Percentiles rank a stretch among this genome's conserved stretches.
These are phyloP conservation scores for Thinopyrum elongatum DNA, from an alignment of 176 grass and related monocot genomes.

Conservation along the genomic window DNA sequence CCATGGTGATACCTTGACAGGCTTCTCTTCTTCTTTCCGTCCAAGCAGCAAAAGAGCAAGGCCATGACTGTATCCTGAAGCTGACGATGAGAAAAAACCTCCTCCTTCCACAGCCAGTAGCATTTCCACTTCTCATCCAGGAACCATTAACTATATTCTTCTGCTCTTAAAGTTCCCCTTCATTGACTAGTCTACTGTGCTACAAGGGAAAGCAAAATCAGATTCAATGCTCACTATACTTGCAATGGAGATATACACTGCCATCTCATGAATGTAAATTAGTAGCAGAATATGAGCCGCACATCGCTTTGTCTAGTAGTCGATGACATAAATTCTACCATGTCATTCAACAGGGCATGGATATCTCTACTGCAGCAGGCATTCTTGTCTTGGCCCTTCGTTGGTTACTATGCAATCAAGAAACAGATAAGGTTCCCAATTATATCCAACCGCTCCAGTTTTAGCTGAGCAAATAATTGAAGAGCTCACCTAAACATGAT, in stretches of 20 bases:
- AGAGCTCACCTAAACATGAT: constrained; percentile 14
- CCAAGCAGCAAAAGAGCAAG: constrained; percentile 91
- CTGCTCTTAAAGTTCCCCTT: constrained; percentile 15
- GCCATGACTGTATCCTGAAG: constrained; percentile 93
- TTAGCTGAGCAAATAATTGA: constrained; percentile 26
- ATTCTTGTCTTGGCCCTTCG: background rate
- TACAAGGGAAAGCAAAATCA: constrained; percentile 29
- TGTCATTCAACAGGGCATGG: background rate
- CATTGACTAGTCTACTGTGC: constrained; percentile 9
- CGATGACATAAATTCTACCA: background rate
- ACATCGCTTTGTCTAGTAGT: background rate
- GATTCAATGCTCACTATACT: background rate
- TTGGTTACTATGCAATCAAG: background rate
- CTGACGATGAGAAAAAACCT: constrained; percentile 95
- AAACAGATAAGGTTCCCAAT: constrained; percentile 22
- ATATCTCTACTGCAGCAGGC: background rate
- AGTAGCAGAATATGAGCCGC: background rate
- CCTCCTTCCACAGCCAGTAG: constrained; percentile 98
- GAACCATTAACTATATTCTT: constrained; percentile 46
- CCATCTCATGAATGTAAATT: background rate
- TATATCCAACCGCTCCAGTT: constrained; percentile 15
- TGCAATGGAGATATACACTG: background rate
- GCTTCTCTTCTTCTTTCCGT: constrained; percentile 72
- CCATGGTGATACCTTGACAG: constrained; percentile 69
- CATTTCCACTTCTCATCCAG: constrained; percentile 87